These are phyloP conservation scores for Penicillium hordei DNA, from an alignment of 2,329 filamentous ascomycete species.

Conservation along the genomic window DNA sequence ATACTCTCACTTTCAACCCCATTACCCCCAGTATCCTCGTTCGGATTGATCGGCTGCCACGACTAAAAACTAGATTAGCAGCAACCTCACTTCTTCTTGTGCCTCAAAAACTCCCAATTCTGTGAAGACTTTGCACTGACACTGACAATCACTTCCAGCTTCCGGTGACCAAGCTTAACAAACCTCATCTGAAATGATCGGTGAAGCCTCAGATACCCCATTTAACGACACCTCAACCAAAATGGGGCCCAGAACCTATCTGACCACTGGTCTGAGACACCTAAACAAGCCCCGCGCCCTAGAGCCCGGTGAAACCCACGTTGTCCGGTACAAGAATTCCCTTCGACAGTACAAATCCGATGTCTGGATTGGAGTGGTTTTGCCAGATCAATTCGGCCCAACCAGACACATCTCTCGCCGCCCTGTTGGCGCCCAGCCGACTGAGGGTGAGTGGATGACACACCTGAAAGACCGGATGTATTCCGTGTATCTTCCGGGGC, in stretches of 20 bases:
- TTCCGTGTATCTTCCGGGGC: slow-evolving; percentile 13
- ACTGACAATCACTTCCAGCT: background rate
- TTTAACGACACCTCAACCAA: background rate
- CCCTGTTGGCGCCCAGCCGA: slow-evolving; percentile 1
- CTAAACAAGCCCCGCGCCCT: background rate
- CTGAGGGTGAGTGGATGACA: slow-evolving; percentile 6
- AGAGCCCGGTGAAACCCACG: slow-evolving; percentile 2
- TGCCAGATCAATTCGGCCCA: slow-evolving; percentile 5
- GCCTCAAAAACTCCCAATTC: background rate
- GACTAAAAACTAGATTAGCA: background rate
- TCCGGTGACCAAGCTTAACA: background rate
- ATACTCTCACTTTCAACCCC: background rate
- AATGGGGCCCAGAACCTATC: background rate
- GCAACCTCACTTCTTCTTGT: background rate
- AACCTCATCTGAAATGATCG: background rate
- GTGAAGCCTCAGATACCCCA: background rate
- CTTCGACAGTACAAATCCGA: slow-evolving; percentile 7
- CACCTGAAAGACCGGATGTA: slow-evolving; percentile 10
- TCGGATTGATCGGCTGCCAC: background rate
- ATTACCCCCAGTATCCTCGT: too few relatives aligned
- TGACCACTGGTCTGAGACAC: slow-evolving; percentile 1
- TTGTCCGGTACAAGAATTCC: slow-evolving; percentile 17
- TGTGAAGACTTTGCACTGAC: background rate
- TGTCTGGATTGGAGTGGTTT: slow-evolving; percentile 14
- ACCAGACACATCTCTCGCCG: slow-evolving; percentile 4